Evolutionary conservation across 768 basidiomycete genomes (phyloP).

Genomic region (Boletus huronensis): DNA sequence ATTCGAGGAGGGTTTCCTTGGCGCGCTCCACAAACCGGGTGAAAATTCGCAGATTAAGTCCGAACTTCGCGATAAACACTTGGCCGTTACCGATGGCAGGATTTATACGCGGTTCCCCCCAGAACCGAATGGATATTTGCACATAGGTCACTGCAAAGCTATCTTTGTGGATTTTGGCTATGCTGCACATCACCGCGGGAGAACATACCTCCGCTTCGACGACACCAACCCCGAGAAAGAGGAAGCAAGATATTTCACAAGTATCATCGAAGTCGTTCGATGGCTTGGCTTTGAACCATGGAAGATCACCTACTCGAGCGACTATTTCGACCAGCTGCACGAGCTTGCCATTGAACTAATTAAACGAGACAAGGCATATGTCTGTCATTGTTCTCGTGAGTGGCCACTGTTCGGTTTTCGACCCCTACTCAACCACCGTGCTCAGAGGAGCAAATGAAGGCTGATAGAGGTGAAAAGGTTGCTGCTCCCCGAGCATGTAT

Average conservation of each 20-base stretch:
- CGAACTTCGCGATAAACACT: conserved; percentile 74
- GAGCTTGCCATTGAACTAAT: conserved; percentile 87
- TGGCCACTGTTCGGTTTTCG: conserved; percentile 11
- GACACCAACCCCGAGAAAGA: conserved; percentile 99
- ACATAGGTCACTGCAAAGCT: conserved; percentile 96
- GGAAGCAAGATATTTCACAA: conserved; percentile 94
- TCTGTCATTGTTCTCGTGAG: conserved; percentile 94
- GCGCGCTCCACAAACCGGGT: conserved; percentile 87
- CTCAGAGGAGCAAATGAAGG: conserved; percentile 88
- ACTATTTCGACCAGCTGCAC: conserved; percentile 88
- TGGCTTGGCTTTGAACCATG: conserved; percentile 99
- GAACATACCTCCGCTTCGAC: conserved; percentile 92
- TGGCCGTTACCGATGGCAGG: conserved; percentile 72
- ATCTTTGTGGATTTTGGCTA: conserved; percentile 99
- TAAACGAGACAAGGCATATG: conserved; percentile 87
- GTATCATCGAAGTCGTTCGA: conserved; percentile 89
- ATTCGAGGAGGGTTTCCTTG: conserved; percentile 94
- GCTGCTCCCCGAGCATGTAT: conserved; percentile 78
- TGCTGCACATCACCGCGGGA: conserved; percentile 89
- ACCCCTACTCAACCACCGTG: conserved; percentile 1
- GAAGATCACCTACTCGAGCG: conserved; percentile 99
- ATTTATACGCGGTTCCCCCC: conserved; percentile 98
- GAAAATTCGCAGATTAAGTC: conserved; percentile 86
- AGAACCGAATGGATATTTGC: conserved; percentile 96
- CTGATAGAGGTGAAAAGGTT: conserved; percentile 80